phyloP scores from a whole-genome alignment of 169 alveolate species.

The Neospora caninum region DNA sequence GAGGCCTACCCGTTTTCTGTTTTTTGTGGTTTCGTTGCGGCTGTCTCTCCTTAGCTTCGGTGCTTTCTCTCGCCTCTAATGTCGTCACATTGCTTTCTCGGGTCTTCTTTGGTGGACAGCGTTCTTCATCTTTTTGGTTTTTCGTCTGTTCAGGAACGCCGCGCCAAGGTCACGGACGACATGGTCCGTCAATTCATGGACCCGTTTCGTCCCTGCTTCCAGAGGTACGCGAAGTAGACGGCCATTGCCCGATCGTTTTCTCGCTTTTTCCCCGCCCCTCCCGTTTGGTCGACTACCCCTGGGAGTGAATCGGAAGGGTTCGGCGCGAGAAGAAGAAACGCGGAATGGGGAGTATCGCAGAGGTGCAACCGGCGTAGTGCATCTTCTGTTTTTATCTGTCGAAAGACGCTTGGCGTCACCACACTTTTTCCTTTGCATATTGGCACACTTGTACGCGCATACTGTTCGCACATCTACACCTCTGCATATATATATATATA shows the following conservation, averaged over 20 bases:
- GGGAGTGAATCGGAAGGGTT: neutral
- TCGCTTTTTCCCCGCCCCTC: neutral
- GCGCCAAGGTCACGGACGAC: constrained; percentile 67
- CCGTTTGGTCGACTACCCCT: neutral
- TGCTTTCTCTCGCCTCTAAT: no score
- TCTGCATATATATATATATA: neutral
- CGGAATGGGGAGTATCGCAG: neutral
- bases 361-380: neutral
- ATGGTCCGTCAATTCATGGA: constrained; percentile 63
- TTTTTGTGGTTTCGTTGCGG: no score
- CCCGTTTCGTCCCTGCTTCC: constrained; percentile 53
- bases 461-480: no score
- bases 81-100: no score
- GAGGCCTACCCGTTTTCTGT: no score
- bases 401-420: neutral
- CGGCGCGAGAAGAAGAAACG: neutral
- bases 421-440: no score
- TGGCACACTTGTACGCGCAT: no score
- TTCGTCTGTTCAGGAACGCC: constrained; percentile 32
- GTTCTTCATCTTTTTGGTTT: neutral
- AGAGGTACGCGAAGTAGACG: neutral
- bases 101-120: neutral
- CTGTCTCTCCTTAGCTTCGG: no score
- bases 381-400: no score
- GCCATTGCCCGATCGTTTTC: neutral